Base-by-base conservation (phyloP, 129 eudicot genomes). In the Lactuca saligna region DNA sequence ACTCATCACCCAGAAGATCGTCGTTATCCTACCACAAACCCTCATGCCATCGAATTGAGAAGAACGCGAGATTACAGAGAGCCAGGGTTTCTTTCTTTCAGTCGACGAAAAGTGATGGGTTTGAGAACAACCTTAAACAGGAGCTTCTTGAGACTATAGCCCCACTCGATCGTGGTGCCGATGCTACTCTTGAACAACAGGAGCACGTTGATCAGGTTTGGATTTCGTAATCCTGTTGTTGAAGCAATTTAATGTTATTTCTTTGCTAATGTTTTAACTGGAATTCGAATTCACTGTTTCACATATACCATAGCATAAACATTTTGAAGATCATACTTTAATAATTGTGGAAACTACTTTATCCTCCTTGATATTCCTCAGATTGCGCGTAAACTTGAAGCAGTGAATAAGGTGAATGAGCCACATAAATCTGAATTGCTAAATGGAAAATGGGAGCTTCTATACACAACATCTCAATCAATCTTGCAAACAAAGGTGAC, bases 391-490 rank as follows among this genome's bases (percentile, higher is more conserved):
- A 85, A 83, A 79, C 79, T 90, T 48, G 94, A 90, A 80, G 88
- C 97, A 29, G 79, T 72, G 42, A 89, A 83, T 82, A 90, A 87
- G 53, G 83, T 90, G n/a, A 87, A 87, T 78, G 82, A 75, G 73
- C 96, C 97, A 9, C 82, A 87, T 25, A 85, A 91, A 70, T 87
- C 93, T 29, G 51, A 76, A 65, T 80, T 91, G 66, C 74, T 91
- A 49, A 71, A 85, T 58, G 97, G 97, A 62, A 91, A 91, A 80
- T 91, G 97, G 97, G 96, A 91, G 73, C 97, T 91, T 61, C 69
- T 87, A 16, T 91, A 91, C 82, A 87, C 96, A 12, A 91, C 97
- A 63, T 91, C 97, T 15, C 70, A 71, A 42, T 87, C 97, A 17
- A 91, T 91, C 58, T 63, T 91, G 85, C 96, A 91, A 71, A 91